A percentile compares a stretch with the other conserved stretches of the same genome.
Evolutionary conservation across 176 grass and related monocot genomes (phyloP).

Genomic region (Oryza rufipogon): DNA sequence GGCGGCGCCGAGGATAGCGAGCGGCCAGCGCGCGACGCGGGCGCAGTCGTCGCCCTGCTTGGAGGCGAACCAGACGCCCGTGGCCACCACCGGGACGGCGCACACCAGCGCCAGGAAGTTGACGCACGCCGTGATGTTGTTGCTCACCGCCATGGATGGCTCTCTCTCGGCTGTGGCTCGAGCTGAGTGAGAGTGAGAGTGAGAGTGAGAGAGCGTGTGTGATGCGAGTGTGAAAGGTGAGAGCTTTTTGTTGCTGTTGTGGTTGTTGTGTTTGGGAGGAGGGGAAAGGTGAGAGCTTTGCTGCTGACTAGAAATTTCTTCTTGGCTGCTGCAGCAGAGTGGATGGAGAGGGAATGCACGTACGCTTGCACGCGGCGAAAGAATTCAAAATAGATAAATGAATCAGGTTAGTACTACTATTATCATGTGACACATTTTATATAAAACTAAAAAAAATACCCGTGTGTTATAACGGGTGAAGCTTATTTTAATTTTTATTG

Average conservation of each 20-base stretch:
- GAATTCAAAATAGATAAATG: too few relatives aligned
- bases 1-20: slow-evolving; percentile 58
- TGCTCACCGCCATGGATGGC: slow-evolving; percentile 76
- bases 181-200: not conserved
- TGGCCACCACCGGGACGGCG: slow-evolving; percentile 62
- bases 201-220: not conserved
- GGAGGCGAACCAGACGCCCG: slow-evolving; percentile 76
- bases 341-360: too few relatives aligned
- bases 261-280: too few relatives aligned
- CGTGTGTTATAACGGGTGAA: too few relatives aligned
- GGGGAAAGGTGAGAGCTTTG: too few relatives aligned
- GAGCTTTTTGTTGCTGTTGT: not conserved
- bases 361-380: too few relatives aligned
- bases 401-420: too few relatives aligned
- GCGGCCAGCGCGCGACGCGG: slow-evolving; percentile 61
- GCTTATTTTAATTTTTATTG: too few relatives aligned
- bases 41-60: slow-evolving; percentile 69
- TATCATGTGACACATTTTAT: too few relatives aligned
- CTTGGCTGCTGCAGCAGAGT: too few relatives aligned
- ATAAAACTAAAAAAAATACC: too few relatives aligned
- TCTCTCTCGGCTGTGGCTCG: too few relatives aligned
- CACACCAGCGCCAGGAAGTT: slow-evolving; percentile 79
- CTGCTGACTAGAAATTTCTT: not conserved
- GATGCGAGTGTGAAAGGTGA: not conserved
- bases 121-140: slow-evolving; percentile 86